Percentiles rank a stretch among this genome's conserved stretches.
Conservation (phyloP, 306 rosid species). For the Pachyrhizus erosus region DNA sequence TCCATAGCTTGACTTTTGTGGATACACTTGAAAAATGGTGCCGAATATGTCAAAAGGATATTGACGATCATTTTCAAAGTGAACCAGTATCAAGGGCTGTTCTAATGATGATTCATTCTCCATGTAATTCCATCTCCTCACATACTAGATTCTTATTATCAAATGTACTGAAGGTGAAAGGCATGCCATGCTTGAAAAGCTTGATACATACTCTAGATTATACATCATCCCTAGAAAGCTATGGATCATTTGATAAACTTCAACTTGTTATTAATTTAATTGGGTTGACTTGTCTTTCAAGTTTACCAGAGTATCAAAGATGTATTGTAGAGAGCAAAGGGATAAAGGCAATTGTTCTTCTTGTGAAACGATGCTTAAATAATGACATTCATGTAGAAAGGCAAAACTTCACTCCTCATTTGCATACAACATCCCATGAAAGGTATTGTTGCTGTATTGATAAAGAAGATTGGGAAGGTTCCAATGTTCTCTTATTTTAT, state of each 20-base stretch:
- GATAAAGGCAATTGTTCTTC: conserved; percentile 48
- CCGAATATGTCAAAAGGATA: conserved; percentile 58
- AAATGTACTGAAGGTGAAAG: conserved; percentile 50
- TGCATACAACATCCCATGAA: conserved; percentile 51
- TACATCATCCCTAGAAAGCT: conserved; percentile 56
- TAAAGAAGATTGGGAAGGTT: conserved; percentile 80
- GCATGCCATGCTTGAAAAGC: conserved; percentile 52
- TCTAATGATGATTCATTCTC: conserved; percentile 87
- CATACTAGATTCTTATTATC: conserved; percentile 62
- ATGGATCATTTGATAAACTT: conserved; percentile 56
- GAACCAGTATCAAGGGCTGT: conserved; percentile 75
- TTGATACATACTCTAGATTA: conserved; percentile 52
- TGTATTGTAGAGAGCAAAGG: conserved; percentile 54
- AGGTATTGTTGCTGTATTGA: conserved; percentile 67
- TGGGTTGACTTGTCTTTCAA: conserved; percentile 62
- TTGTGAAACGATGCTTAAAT: conserved; percentile 66
- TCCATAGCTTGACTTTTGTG: conserved; percentile 65
- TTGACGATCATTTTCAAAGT: conserved; percentile 59
- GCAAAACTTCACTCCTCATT: conserved; percentile 58
- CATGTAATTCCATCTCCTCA: conserved; percentile 71
- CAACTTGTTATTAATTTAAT: conserved; percentile 62
- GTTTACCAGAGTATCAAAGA: conserved; percentile 57
- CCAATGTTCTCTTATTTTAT: conserved; percentile 64
- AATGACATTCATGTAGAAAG: conserved; percentile 56
- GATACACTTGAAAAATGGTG: conserved; percentile 60